Percentiles rank a stretch among this genome's conserved stretches.
These are phyloP conservation scores for Neofusicoccum sp. DNA, from an alignment of 2,329 filamentous ascomycete species.

Conservation along the genomic window DNA sequence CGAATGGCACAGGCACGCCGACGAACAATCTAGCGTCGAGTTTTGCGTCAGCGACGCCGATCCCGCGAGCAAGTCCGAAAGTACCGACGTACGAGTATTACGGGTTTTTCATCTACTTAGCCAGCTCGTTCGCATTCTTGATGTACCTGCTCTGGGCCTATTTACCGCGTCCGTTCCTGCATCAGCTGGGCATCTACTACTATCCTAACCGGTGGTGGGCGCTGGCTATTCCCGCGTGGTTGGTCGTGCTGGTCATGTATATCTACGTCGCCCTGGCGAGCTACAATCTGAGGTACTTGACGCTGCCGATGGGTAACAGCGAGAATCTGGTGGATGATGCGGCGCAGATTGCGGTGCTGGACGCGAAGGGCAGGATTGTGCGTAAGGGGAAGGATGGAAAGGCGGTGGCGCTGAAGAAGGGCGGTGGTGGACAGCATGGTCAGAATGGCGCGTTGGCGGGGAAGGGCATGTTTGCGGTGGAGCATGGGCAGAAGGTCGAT, in stretches of 20 bases:
- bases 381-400: constrained; percentile 35
- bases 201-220: constrained; percentile 99
- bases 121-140: constrained; percentile 76
- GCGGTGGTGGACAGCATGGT: constrained; percentile 36
- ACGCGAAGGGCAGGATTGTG: constrained; percentile 55
- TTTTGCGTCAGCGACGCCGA: constrained; percentile 60
- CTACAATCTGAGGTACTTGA: constrained; percentile 89
- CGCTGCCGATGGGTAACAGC: constrained; percentile 71
- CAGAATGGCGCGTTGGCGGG: constrained; percentile 24
- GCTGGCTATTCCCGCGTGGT: constrained; percentile 83
- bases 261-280: constrained; percentile 89
- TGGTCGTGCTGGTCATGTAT: constrained; percentile 85
- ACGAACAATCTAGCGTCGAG: constrained; percentile 59
- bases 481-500: constrained; percentile 51
- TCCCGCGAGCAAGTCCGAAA: constrained; percentile 83
- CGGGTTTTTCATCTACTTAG: constrained; percentile 93
- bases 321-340: constrained; percentile 92
- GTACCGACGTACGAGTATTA: constrained; percentile 99
- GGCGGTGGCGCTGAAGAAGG: constrained; percentile 40
- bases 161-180: constrained; percentile 85
- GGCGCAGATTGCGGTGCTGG: constrained; percentile 79
- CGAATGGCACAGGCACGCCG: constrained; percentile 29
- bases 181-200: constrained; percentile 91
- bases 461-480: constrained; percentile 36
- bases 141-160: constrained; percentile 80